phyloP scores from a whole-genome alignment of 805 yeast species.

The Teunomyces kruisii region DNA sequence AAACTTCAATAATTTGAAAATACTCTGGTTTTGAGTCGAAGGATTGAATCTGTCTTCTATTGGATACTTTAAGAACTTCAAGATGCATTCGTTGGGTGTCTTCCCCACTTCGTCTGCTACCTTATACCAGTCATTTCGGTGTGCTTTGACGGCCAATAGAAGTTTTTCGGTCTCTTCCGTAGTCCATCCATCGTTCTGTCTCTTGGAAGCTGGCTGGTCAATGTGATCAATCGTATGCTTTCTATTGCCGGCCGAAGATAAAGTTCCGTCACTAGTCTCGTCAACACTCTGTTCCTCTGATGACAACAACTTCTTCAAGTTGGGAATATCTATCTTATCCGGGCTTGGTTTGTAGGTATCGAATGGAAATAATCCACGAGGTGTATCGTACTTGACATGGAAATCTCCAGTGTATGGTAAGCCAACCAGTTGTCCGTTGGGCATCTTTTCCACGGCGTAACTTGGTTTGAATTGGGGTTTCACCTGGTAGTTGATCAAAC shows the following conservation, averaged over 20 bases:
- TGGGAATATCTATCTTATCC: slow-evolving; percentile 44
- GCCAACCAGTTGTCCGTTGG: slow-evolving; percentile 42
- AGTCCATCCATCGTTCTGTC: slow-evolving; percentile 56
- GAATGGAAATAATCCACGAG: slow-evolving; percentile 89
- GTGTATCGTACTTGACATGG: slow-evolving; percentile 79
- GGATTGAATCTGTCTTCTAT: slow-evolving; percentile 66
- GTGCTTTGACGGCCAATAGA: slow-evolving; percentile 59
- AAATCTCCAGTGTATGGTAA: slow-evolving; percentile 78
- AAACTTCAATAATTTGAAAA: slow-evolving; percentile 73
- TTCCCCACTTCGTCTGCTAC: slow-evolving; percentile 64
- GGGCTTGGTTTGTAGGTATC: slow-evolving; percentile 73
- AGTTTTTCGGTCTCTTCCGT: slow-evolving; percentile 59
- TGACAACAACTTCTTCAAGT: slow-evolving; percentile 29
- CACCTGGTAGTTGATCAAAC: slow-evolving; percentile 88
- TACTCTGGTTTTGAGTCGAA: slow-evolving; percentile 40
- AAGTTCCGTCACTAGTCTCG: background rate
- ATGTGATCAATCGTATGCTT: background rate
- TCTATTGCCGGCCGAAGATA: slow-evolving; percentile 1
- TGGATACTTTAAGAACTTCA: slow-evolving; percentile 76
- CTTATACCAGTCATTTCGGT: slow-evolving; percentile 76
- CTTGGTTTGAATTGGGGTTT: slow-evolving; percentile 73
- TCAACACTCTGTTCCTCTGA: slow-evolving; percentile 10
- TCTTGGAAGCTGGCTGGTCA: slow-evolving; percentile 22
- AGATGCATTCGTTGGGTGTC: slow-evolving; percentile 75
- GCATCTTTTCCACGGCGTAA: slow-evolving; percentile 51